Conservation (phyloP, 805 yeast species). For the Nakazawaea pomicola region DNA sequence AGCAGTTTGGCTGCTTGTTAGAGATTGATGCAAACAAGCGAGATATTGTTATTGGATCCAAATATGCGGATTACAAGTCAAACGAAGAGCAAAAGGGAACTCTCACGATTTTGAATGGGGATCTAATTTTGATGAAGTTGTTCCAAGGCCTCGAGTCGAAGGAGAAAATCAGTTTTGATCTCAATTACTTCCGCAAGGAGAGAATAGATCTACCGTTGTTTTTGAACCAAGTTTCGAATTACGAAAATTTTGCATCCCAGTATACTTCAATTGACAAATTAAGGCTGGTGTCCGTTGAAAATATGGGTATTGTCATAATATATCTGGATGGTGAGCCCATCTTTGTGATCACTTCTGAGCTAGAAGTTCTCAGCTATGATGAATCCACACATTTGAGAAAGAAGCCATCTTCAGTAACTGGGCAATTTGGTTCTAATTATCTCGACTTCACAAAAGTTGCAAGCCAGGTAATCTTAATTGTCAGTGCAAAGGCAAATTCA, state of each 20-base stretch:
- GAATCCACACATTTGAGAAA: no score
- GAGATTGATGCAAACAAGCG: slow-evolving; percentile 28
- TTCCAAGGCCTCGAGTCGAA: slow-evolving; percentile 4
- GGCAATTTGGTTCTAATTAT: slow-evolving; percentile 24
- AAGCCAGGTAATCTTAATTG: slow-evolving; percentile 20
- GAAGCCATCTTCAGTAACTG: slow-evolving; percentile 18
- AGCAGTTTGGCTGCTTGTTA: slow-evolving; percentile 35
- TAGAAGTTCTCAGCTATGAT: background rate
- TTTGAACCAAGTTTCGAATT: slow-evolving; percentile 20
- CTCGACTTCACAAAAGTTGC: slow-evolving; percentile 19
- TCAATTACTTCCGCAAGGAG: slow-evolving; percentile 14
- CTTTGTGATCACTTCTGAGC: slow-evolving; percentile 1
- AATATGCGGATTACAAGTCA: slow-evolving; percentile 27
- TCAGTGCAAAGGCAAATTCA: slow-evolving; percentile 25
- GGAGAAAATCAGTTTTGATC: slow-evolving; percentile 30
- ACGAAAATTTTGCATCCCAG: slow-evolving; percentile 38
- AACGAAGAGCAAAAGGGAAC: slow-evolving; percentile 13
- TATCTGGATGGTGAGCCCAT: slow-evolving; percentile 21
- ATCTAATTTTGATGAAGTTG: slow-evolving; percentile 7
- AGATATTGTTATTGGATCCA: slow-evolving; percentile 42
- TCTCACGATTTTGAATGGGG: slow-evolving; percentile 16
- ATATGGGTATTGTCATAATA: slow-evolving; percentile 32
- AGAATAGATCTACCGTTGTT: slow-evolving; percentile 17
- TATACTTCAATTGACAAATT: slow-evolving; percentile 23
- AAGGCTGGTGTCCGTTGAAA: slow-evolving; percentile 33